Conservation (phyloP, 495 filamentous ascomycete genomes). For the Aspergillus coremiiformis region DNA sequence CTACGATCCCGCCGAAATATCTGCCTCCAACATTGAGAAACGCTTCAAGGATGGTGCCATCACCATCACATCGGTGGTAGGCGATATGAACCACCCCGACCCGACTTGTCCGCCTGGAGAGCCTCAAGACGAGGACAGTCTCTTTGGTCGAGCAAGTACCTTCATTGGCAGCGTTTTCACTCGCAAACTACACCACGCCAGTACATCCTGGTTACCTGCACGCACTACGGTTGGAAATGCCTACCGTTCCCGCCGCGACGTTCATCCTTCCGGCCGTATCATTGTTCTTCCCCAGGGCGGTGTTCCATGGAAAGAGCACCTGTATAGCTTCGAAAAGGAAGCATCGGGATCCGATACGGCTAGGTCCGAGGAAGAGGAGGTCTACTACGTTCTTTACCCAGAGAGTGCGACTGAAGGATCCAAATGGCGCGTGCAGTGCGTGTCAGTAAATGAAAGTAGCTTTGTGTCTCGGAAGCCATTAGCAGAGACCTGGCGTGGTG, state of each 20-base stretch:
- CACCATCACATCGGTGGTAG: slow-evolving; percentile 74
- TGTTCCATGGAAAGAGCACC: slow-evolving; percentile 91
- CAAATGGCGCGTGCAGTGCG: slow-evolving; percentile 90
- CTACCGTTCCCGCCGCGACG: slow-evolving; percentile 53
- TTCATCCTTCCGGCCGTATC: slow-evolving; percentile 68
- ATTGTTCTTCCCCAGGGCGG: slow-evolving; percentile 67
- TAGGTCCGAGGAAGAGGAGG: slow-evolving; percentile 43
- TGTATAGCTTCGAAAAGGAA: slow-evolving; percentile 77
- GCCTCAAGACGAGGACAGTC: slow-evolving; percentile 73
- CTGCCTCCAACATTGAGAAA: slow-evolving; percentile 61
- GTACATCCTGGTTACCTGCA: slow-evolving; percentile 71
- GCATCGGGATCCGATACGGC: slow-evolving; percentile 28
- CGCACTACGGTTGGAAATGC: slow-evolving; percentile 66
- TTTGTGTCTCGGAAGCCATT: slow-evolving; percentile 86
- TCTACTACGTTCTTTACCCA: slow-evolving; percentile 84
- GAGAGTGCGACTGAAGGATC: slow-evolving; percentile 61
- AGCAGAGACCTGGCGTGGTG: slow-evolving; percentile 84
- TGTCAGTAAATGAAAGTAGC: slow-evolving; percentile 68
- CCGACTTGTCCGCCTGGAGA: slow-evolving; percentile 35
- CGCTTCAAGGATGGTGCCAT: slow-evolving; percentile 75
- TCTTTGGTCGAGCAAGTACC: slow-evolving; percentile 64
- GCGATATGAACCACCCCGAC: slow-evolving; percentile 63
- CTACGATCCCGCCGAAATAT: slow-evolving; percentile 61
- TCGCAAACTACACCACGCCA: slow-evolving; percentile 57
- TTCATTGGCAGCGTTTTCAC: slow-evolving; percentile 84